A percentile compares a stretch with the other conserved stretches of the same genome.
phyloP scores from a whole-genome alignment of 2,329 filamentous ascomycete genomes.

The Sarocladium kiliense region DNA sequence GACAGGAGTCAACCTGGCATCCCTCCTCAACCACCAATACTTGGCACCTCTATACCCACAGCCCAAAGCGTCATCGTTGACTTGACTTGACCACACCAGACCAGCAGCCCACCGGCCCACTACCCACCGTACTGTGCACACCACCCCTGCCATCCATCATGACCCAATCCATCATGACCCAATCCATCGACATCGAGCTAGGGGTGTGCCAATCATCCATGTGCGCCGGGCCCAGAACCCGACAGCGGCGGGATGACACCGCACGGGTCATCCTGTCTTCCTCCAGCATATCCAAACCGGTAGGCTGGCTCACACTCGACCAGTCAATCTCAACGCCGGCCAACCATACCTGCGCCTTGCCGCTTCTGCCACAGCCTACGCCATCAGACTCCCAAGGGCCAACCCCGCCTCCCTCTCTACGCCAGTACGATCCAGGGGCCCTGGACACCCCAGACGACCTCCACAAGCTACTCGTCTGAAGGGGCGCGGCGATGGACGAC shows the following conservation, averaged over 20 bases:
- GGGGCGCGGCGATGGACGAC: no score
- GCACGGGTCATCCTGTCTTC: background rate
- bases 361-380: constrained; percentile 74
- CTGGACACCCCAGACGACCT: background rate
- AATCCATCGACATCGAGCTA: background rate
- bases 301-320: background rate
- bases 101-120: constrained; percentile 1
- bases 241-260: background rate
- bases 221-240: constrained; percentile 6
- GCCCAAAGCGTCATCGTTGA: background rate
- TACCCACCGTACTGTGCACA: background rate
- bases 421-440: background rate
- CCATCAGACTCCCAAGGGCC: constrained; percentile 94
- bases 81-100: background rate
- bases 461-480: background rate
- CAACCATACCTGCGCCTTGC: background rate
- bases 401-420: constrained; percentile 33
- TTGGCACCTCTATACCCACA: background rate
- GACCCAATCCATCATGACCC: background rate
- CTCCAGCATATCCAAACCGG: background rate
- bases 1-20: background rate
- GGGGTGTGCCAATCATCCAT: background rate
- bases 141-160: constrained; percentile 3
- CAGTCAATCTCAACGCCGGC: background rate
- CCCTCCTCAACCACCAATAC: background rate